Evolutionary conservation across 225 moss, liverwort and hornwort species (phyloP).

Genomic region (Ulota crispa): DNA sequence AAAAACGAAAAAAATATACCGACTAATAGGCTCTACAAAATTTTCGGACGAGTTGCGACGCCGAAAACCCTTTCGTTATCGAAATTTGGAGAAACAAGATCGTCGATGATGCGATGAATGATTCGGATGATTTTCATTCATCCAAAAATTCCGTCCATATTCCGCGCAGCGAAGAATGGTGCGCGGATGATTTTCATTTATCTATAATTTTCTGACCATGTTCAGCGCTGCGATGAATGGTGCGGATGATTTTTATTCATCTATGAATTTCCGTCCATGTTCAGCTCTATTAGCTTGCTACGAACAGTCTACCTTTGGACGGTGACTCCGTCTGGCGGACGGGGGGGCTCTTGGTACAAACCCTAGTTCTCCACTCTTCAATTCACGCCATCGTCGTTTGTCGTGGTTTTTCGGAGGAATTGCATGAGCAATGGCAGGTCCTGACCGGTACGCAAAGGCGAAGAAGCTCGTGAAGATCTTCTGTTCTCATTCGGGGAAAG

Average conservation of each 20-base stretch:
- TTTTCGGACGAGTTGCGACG: background rate
- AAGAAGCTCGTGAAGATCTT: conserved; percentile 27
- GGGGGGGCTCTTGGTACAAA: background rate
- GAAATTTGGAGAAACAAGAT: background rate
- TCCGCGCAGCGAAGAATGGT: conserved; percentile 17
- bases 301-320: background rate
- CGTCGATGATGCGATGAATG: background rate
- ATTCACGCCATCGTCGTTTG: fast-evolving
- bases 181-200: background rate
- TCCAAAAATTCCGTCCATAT: no score
- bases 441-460: conserved; percentile 4
- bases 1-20: background rate
- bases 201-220: fast-evolving
- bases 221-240: conserved; percentile 3
- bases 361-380: background rate
- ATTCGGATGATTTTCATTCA: background rate
- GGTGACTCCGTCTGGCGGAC: background rate
- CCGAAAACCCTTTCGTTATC: conserved; percentile 24
- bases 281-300: background rate
- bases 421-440: conserved; percentile 13
- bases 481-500: background rate
- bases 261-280: fast-evolving
- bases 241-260: background rate
- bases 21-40: background rate
- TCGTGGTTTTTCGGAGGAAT: background rate